Evolutionary conservation across 148 eudicot species (phyloP), one percentile per base, ranked within the genome.

Genomic region (Fallopia convolvulus): DNA sequence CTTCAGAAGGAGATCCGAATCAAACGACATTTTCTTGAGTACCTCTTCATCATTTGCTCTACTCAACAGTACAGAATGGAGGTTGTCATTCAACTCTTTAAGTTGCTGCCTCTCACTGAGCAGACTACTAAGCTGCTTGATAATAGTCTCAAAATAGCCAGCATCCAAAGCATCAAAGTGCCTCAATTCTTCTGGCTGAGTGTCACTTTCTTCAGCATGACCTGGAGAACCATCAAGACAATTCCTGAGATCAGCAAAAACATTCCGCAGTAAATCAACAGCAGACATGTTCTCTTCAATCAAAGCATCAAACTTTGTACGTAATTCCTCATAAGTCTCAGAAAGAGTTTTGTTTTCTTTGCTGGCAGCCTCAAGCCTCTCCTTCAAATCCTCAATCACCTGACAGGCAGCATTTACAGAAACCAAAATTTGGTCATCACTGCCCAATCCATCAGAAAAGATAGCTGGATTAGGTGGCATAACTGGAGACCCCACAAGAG

Each of bases 381-480:
- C 80, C 82, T 78, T 90, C 83, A 88, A 78, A 72, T 73, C 83
- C 58, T 83, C 83, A 81, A 95, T 91, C 81, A 87, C 79, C 76
- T 82, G 85, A 81, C 83, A 86, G 56, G 93, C 94, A 82, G 86
- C 80, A 82, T 75, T 80, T 70, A 91, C 83, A 77, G 93, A 88
- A 40, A 79, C 56, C 65, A 85, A 75, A 70, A 91, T 80, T 77
- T 53, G 82, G 55, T 75, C 79, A 75, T 82, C 77, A 42, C 87
- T 63, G 76, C 83, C 88, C 53, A 44, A 74, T 79, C 23, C 84
- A 82, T 82, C 76, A 60, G 39, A 76, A 53, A 58, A 70, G 32
- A 47, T 77, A 72, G 72, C 71, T 32, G 66, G 78, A 36, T 55
- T 14, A 75, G 81, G 75, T 60, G 77, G 72, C 68, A 58, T 36